phyloP scores from a whole-genome alignment of 2,329 filamentous ascomycete species.

The Fusarium stilboides region DNA sequence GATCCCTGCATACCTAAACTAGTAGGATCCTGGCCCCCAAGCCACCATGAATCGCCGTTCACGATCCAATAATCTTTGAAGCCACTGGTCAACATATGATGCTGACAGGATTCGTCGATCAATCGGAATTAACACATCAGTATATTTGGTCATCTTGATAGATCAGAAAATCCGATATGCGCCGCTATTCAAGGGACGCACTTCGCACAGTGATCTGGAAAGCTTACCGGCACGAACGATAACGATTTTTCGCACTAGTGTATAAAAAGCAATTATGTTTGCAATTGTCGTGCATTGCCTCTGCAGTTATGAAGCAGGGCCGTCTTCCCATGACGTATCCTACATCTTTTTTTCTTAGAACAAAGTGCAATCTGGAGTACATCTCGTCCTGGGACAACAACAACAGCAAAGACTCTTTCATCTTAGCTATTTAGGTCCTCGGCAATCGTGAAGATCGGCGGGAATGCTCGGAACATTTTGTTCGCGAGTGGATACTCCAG shows the following conservation, averaged over 20 bases:
- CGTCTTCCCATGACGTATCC: constrained; percentile 25
- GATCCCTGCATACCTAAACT: constrained; percentile 23
- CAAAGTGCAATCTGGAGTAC: constrained; percentile 18
- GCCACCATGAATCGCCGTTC: constrained; percentile 22
- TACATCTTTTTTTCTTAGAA: background rate
- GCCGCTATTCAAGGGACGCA: background rate
- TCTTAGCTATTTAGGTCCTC: constrained; percentile 9
- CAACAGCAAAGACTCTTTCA: constrained; percentile 7
- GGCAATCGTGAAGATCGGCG: constrained; percentile 12
- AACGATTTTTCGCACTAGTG: background rate
- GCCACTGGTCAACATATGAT: constrained; percentile 14
- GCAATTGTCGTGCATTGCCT: constrained; percentile 26
- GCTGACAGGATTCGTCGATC: constrained; percentile 21
- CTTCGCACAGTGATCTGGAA: background rate
- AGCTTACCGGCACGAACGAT: background rate
- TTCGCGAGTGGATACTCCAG: background rate
- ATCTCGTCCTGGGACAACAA: constrained; percentile 11
- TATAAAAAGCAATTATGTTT: constrained; percentile 23
- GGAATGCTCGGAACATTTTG: constrained; percentile 4
- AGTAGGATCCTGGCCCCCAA: constrained; percentile 16
- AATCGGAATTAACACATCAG: background rate
- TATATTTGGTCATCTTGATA: constrained; percentile 20
- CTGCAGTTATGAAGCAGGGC: constrained; percentile 17
- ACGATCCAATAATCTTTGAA: constrained; percentile 31
- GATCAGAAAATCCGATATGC: constrained; percentile 6